These are phyloP conservation scores for Tricholoma hemisulphureum DNA, from an alignment of 768 basidiomycete genomes.

Conservation along the genomic window DNA sequence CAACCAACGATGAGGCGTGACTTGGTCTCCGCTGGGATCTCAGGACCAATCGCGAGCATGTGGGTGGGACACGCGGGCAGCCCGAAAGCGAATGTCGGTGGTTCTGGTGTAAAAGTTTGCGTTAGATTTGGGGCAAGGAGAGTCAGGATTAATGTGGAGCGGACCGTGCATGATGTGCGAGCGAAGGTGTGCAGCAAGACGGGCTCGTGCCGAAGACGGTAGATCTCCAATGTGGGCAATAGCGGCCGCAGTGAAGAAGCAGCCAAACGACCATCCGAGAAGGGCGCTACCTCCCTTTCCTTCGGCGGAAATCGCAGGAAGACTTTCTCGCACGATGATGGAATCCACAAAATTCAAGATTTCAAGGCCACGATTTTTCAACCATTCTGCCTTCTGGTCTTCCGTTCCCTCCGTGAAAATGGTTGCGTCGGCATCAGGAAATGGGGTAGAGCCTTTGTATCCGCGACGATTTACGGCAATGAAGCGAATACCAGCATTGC, in stretches of 20 bases:
- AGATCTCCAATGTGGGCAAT: background rate
- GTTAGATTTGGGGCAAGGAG: background rate
- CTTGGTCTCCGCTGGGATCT: background rate
- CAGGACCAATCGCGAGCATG: background rate
- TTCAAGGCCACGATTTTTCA: background rate
- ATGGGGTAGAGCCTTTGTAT: background rate
- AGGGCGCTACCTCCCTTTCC: background rate
- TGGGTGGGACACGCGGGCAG: background rate
- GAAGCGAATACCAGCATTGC: background rate
- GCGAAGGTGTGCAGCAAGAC: background rate
- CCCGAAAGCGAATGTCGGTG: background rate
- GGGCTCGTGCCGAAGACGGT: background rate
- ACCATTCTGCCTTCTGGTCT: background rate
- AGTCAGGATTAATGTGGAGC: background rate
- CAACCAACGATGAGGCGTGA: background rate
- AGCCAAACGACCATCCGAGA: background rate
- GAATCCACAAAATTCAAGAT: background rate
- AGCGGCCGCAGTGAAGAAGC: background rate
- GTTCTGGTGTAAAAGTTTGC: background rate
- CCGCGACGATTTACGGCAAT: background rate
- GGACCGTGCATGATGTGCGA: background rate
- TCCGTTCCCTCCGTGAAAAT: background rate
- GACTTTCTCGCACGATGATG: background rate
- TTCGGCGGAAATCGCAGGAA: background rate
- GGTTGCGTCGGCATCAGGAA: background rate